Base-by-base conservation (phyloP, 306 rosid species). In the Cyclanthera cordifolia region DNA sequence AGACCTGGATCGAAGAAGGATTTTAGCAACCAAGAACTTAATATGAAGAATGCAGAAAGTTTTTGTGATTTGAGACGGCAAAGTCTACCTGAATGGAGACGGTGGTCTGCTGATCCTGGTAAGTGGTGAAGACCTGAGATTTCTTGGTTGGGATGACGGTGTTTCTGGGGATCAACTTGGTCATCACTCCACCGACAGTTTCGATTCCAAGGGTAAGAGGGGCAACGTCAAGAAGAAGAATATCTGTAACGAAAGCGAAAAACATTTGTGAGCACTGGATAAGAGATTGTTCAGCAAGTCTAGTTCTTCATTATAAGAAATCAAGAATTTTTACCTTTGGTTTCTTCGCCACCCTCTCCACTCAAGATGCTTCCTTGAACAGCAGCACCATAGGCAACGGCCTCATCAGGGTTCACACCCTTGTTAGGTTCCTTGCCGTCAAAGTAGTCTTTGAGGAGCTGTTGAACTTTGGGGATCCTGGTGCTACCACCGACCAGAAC, bases 161-260 rank as follows among this genome's bases (percentile, higher is more conserved):
- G 71, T 94, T 94, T 80, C 99, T 90, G 15, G 99, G 99, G 72
- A 94, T 94, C 94, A 94, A 86, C 78, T 94, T 94, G 72, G 99
- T 94, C 99, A 94, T 94, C 51, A 94, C 99, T 50, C 99, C 99
- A 6, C 99, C 99, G 76, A 94, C 99, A 67, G 99, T 94, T 79
- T 94, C 99, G 69, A 94, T 94, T 79, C 99, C 99, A 53, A 94
- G 99, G 76, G 99, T 94, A 63, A 94, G 89, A 0, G 99, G 99
- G 16, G 99, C 99, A 12, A 94, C 99, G 30, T 94, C 99, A 53
- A 94, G 73, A 25, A 94, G 99, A 82, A 94, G 99, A 75, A 94
- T 90, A 77, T 94, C 99, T 93, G 84, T n/a, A 34, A 17, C 24
- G 14, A 59, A 43, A 43, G 53, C 5, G 34, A 24, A 58, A 21